A percentile compares a stretch with the other conserved stretches of the same genome.
Evolutionary conservation across 108 stramenopile species (phyloP).

Genomic region (Parmales sp.): DNA sequence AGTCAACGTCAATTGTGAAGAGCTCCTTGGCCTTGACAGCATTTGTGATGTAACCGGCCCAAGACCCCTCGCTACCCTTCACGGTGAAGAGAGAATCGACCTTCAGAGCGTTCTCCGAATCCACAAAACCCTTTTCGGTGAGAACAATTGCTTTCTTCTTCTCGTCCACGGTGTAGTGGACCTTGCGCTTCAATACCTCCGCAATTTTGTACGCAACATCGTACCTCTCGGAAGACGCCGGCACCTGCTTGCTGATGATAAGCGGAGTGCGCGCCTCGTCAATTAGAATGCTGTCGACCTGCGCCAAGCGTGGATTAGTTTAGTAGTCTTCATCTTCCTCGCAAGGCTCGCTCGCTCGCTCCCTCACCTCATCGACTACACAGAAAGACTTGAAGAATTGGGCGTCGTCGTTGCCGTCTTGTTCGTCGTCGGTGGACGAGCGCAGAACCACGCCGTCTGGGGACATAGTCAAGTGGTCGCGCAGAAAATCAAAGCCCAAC

Average conservation of each 20-base stretch:
- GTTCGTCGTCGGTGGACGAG: not conserved
- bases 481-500: slow-evolving; percentile 87
- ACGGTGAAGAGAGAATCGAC: slow-evolving; percentile 69
- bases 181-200: slow-evolving; percentile 57
- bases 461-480: slow-evolving; percentile 70
- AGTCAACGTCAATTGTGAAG: slow-evolving; percentile 77
- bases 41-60: slow-evolving; percentile 80
- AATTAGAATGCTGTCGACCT: slow-evolving; percentile 89
- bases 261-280: slow-evolving; percentile 88
- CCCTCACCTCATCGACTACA: slow-evolving; percentile 93
- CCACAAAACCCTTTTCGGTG: slow-evolving; percentile 79
- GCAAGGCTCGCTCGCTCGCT: too few species aligned
- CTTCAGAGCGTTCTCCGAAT: slow-evolving; percentile 71
- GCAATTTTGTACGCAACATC: slow-evolving; percentile 60
- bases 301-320: too few species aligned
- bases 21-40: slow-evolving; percentile 89
- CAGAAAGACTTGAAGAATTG: slow-evolving; percentile 63
- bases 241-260: slow-evolving; percentile 83
- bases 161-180: slow-evolving; percentile 82
- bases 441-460: slow-evolving; percentile 72
- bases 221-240: slow-evolving; percentile 70
- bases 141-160: slow-evolving; percentile 79
- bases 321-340: too few species aligned
- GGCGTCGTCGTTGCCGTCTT: slow-evolving; percentile 39
- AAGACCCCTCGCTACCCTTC: slow-evolving; percentile 60